phyloP scores from a whole-genome alignment of 305 asterid genomes.

The Fraxinus sp. region DNA sequence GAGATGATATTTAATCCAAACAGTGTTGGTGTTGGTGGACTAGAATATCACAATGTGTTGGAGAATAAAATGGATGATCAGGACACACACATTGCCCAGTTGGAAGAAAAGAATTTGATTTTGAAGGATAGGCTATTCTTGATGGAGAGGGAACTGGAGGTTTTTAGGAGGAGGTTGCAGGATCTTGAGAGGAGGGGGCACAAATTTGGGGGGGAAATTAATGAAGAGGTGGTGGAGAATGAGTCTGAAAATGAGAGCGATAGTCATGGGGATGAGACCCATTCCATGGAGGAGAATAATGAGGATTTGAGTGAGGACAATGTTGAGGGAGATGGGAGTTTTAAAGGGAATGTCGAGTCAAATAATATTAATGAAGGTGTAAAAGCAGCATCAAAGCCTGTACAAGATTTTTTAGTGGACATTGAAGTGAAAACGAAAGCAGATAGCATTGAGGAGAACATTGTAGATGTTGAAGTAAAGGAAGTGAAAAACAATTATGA shows the following conservation, averaged over 20 bases:
- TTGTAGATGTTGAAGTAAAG: background rate
- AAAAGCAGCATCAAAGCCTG: background rate
- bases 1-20: conserved; percentile 81
- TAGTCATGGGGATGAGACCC: conserved; percentile 6
- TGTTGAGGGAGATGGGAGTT: conserved; percentile 16
- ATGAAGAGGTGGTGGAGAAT: conserved; percentile 22
- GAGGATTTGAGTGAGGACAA: conserved; percentile 17
- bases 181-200: conserved; percentile 23
- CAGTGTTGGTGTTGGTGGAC: conserved; percentile 30
- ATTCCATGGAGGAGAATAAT: conserved; percentile 17
- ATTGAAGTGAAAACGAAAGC: background rate
- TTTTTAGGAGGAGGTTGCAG: conserved; percentile 71
- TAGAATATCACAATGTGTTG: conserved; percentile 56
- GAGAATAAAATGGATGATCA: conserved; percentile 87
- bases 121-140: conserved; percentile 80
- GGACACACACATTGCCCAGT: conserved; percentile 67
- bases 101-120: conserved; percentile 75
- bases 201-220: conserved; percentile 15
- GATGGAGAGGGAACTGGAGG: conserved; percentile 79
- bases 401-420: background rate
- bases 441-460: background rate
- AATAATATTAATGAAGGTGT: background rate
- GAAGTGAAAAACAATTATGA: conserved; percentile 14
- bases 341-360: background rate
- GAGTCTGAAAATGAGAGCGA: background rate